Conservation (phyloP, 495 filamentous ascomycete species). For the Penicillium paxilli region DNA sequence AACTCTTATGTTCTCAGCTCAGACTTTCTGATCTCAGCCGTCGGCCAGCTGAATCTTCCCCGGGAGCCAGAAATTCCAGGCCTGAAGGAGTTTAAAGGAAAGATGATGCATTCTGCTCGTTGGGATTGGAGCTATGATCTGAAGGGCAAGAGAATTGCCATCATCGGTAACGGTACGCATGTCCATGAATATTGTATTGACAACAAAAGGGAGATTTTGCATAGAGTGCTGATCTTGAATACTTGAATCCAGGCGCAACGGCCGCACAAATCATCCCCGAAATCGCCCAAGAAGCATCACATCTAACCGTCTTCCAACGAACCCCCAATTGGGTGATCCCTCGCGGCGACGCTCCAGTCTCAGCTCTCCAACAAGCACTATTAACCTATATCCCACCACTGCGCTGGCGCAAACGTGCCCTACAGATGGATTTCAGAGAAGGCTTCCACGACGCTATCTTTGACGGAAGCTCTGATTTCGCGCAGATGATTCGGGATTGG, state of each 20-base stretch:
- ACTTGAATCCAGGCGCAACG: conserved; percentile 52
- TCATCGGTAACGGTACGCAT: conserved; percentile 54
- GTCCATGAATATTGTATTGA: too few species aligned
- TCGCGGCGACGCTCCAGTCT: conserved; percentile 43
- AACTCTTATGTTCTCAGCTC: conserved; percentile 45
- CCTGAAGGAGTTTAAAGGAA: conserved; percentile 54
- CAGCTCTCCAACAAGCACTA: conserved; percentile 31
- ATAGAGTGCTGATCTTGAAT: too few species aligned
- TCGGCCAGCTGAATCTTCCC: conserved; percentile 64
- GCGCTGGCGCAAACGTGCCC: conserved; percentile 46
- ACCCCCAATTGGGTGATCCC: conserved; percentile 67
- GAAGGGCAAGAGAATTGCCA: conserved; percentile 49
- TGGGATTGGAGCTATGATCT: conserved; percentile 53
- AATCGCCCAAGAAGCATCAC: conserved; percentile 54
- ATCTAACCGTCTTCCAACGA: conserved; percentile 64
- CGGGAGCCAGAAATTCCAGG: conserved; percentile 59
- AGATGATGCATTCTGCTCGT: conserved; percentile 54
- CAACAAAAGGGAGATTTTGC: too few species aligned
- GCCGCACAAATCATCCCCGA: conserved; percentile 71
- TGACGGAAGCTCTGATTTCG: conserved; percentile 32
- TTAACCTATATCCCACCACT: conserved; percentile 46
- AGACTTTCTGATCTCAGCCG: conserved; percentile 63
- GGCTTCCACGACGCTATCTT: conserved; percentile 37
- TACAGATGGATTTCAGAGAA: conserved; percentile 50
- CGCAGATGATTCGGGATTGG: conserved; percentile 31